Evolutionary conservation across 371 early-diverging fungal species (phyloP), one percentile per base, ranked within the genome.

Genomic region (Rhizopus arrhizus): DNA sequence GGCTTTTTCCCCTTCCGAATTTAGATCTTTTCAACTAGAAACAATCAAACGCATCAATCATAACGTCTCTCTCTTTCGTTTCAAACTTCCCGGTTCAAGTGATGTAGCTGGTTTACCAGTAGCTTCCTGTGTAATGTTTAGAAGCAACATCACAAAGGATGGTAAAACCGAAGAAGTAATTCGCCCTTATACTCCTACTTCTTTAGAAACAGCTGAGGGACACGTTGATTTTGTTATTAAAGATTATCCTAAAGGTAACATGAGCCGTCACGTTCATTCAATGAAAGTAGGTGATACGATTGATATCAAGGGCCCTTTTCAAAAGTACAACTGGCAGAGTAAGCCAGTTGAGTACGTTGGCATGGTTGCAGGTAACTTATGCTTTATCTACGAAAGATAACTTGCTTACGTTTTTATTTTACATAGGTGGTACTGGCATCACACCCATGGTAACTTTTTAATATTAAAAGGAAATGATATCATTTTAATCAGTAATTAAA

Each of bases 131-230:
- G 78, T 96, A 36, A 80, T 95, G 32, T 89, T 63, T 40, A 58
- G 68, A 47, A 73, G 80, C 54, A 80, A 85, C 35, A 74, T 83
- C 8, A 47, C 31, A 11, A 38, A 46, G 33, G 49, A 90, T 54
- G 89, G 89, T 42, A 80, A 80, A 58, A 80, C 83, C 36, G 67
- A 83, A 60, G 75, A 84, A 55, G 84, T 89, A 11, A 86, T 94
- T 56, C 91, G 96, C 56, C 93, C 95, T 15, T 97, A 97, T 84
- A 97, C 97, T n/a, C 97, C 97, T 8, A 86, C 89, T 47, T 85
- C 88, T 12, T 70, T 80, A 33, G 85, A 86, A 66, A 82, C 87
- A 48, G 81, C 81, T 29, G 69, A 78, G 54, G 94, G 93, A 5
- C 78, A 88, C 67, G 89, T 97, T 77, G 95, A 95, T 54, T 85